phyloP scores from a whole-genome alignment of 225 moss, liverwort and hornwort genomes.

The Antitrichia curtipendula region DNA sequence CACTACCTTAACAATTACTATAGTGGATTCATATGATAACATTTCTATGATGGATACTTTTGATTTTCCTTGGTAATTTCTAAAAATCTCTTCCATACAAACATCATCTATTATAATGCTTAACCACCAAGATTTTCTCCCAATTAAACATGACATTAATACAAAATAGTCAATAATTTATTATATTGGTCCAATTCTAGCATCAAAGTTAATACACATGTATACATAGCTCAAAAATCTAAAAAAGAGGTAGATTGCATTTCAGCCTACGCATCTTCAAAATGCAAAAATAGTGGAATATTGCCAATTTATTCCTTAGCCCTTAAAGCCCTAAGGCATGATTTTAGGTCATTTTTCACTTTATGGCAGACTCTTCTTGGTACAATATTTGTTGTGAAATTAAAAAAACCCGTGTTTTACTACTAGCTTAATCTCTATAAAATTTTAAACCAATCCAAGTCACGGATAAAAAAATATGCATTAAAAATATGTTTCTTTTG shows the following conservation, averaged over 20 bases:
- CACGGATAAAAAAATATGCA: no score
- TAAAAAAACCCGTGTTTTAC: no score
- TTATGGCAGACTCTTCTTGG: no score
- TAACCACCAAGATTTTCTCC: not conserved
- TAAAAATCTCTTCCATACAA: not conserved
- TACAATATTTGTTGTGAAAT: no score
- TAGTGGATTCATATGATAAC: no score
- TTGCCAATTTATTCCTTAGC: not conserved
- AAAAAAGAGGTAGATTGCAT: not conserved
- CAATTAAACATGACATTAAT: not conserved
- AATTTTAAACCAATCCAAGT: no score
- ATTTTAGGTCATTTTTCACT: no score
- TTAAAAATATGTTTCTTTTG: no score
- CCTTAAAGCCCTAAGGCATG: no score
- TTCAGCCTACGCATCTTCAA: accelerated
- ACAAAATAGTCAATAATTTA: not conserved
- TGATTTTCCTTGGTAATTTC: not conserved
- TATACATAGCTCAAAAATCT: not conserved
- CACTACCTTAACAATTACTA: no score
- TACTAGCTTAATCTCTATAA: no score
- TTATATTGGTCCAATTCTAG: not conserved
- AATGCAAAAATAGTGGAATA: not conserved
- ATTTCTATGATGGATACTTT: not conserved
- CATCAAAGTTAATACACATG: not conserved
- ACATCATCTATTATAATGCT: not conserved